Evolutionary conservation across 306 rosid genomes (phyloP).

Genomic region (Albizia julibrissin): DNA sequence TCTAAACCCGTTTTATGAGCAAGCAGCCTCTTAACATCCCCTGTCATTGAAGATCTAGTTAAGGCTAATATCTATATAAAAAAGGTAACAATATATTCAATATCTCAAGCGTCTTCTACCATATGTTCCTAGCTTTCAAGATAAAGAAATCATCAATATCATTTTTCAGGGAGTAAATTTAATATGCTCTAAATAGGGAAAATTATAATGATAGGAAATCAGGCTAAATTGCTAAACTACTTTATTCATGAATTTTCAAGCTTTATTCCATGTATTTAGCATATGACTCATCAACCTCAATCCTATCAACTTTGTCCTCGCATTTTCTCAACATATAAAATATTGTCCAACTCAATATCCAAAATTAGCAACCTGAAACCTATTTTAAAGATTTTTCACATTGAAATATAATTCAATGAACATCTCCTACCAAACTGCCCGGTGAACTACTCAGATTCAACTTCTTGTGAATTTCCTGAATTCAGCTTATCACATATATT

Average conservation of each 20-base stretch:
- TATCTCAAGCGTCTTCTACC: background rate
- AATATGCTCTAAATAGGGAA: background rate
- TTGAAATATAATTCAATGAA: background rate
- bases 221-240: background rate
- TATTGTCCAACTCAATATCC: background rate
- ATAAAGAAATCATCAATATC: constrained; percentile 8
- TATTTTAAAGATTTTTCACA: background rate
- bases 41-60: constrained; percentile 42
- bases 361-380: background rate
- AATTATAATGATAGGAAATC: background rate
- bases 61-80: constrained; percentile 31
- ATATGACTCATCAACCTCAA: background rate
- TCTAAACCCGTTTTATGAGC: constrained; percentile 61
- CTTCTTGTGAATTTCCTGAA: background rate
- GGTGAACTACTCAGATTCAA: background rate
- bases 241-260: background rate
- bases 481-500: background rate
- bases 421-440: background rate
- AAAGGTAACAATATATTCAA: constrained; percentile 8
- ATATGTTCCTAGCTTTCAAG: background rate
- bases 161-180: background rate
- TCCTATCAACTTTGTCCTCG: constrained; percentile 6
- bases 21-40: constrained; percentile 69
- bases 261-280: background rate
- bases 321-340: background rate